Evolutionary conservation across 495 filamentous ascomycete species (phyloP), one percentile per base, ranked within the genome.

Genomic region (Talaromyces borbonicus): DNA sequence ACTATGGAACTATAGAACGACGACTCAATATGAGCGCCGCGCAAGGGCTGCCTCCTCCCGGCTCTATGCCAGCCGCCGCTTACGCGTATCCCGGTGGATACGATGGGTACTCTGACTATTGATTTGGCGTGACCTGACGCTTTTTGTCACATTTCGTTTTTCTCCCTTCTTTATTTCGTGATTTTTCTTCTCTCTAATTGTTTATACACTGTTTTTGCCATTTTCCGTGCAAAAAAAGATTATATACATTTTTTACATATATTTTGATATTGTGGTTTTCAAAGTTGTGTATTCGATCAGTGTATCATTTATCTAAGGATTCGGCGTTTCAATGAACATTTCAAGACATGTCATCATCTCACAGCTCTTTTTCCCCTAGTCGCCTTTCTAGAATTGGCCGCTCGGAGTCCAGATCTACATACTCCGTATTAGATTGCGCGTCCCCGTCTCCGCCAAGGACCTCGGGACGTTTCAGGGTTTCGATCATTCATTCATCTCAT

Each of bases 51-150:
- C 38, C 56, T 9, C 57, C 52, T 31, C 50, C 54, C 15, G 43
- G 47, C 32, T 12, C 43, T 4, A 47, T 47, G 6, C 32, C 36
- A 25, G 51, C 51, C 20, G 53, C 53, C 8, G 59, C 59, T 33
- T 48, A 48, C 14, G 45, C 58, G 1, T 55, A 56, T 38, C 38
- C 35, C 18, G 38, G 47, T 11, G 47, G 47, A 8, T 60, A 61
- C 24, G 60, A 62, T 31, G 49, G 53, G 5, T 62, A 62, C 46
- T 60, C 58, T 2, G 58, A 63, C 42, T 63, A 63, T 46, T 61
- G 48, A 60, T 11, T 8, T 20, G 31, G 7, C 32, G 9, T 18
- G n/a, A n/a, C n/a, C n/a, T n/a, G n/a, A n/a, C n/a, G n/a, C n/a
- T n/a, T 4, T 8, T 36, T 36, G 32, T 36, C 15, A 7, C 12